phyloP scores from a whole-genome alignment of 176 grass and related monocot genomes.

The Oryza longistaminata region DNA sequence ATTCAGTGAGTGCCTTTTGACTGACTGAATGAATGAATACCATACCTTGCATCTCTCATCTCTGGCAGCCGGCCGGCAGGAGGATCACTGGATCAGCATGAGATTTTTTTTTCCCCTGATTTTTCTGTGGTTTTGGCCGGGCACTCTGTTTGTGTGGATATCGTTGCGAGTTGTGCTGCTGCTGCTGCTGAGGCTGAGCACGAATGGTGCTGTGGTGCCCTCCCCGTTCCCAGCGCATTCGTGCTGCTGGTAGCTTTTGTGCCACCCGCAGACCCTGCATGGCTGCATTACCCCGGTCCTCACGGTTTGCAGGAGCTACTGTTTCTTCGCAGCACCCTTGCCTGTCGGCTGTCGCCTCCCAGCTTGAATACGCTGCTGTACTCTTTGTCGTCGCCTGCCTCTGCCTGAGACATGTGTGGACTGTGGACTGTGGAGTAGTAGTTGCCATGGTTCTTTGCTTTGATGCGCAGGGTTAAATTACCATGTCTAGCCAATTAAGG shows the following conservation, averaged over 20 bases:
- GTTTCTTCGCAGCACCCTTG: background rate
- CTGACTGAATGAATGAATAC: background rate
- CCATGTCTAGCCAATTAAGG: background rate
- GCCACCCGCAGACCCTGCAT: background rate
- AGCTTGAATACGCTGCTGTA: background rate
- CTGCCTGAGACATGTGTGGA: background rate
- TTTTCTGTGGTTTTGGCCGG: background rate
- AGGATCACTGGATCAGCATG: background rate
- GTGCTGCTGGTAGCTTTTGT: background rate
- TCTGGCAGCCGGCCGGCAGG: background rate
- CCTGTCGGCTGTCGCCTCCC: background rate
- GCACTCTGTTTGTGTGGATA: background rate
- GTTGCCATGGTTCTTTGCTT: background rate
- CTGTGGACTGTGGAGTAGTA: background rate
- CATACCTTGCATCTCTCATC: background rate
- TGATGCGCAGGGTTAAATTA: background rate
- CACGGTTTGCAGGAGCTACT: background rate
- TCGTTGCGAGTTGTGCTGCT: background rate
- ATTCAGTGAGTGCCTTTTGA: conserved; percentile 9
- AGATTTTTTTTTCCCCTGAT: background rate
- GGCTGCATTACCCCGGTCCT: background rate
- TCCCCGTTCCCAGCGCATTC: background rate
- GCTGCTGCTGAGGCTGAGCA: background rate
- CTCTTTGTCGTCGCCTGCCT: background rate
- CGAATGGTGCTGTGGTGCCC: background rate